Evolutionary conservation across 1,284 basidiomycete genomes (phyloP).

Genomic region (Peniophora sp.): DNA sequence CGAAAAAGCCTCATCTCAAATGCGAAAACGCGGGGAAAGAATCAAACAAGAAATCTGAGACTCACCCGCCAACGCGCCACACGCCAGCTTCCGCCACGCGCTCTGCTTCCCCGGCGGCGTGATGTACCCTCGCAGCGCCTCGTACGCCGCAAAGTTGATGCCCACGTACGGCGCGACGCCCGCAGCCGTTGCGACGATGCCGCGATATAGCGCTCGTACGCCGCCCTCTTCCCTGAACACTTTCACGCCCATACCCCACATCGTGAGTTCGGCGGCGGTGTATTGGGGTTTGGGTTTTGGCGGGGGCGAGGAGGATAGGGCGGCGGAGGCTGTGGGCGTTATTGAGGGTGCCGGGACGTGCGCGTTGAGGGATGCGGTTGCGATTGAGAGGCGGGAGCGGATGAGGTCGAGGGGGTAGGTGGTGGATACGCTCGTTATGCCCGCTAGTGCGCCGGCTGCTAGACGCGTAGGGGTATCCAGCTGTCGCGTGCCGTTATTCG

Average conservation of each 20-base stretch:
- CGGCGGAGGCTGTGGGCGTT: slow-evolving; percentile 13
- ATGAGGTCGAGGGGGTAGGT: slow-evolving; percentile 95
- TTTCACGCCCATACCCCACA: slow-evolving; percentile 84
- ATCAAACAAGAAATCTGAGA: slow-evolving; percentile 3
- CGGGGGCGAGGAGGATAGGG: slow-evolving; percentile 19
- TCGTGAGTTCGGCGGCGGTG: slow-evolving; percentile 59
- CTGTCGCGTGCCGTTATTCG: slow-evolving; percentile 54
- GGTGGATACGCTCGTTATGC: slow-evolving; percentile 83
- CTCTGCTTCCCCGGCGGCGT: slow-evolving; percentile 71
- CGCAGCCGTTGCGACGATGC: slow-evolving; percentile 79
- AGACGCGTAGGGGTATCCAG: slow-evolving; percentile 82
- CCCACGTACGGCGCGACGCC: slow-evolving; percentile 92
- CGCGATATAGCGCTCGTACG: slow-evolving; percentile 79
- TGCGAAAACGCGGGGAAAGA: not conserved
- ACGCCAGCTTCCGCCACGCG: slow-evolving; percentile 56
- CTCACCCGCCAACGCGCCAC: slow-evolving; percentile 72
- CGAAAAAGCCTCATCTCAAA: not conserved
- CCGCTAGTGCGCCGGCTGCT: slow-evolving; percentile 80
- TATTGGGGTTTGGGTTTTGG: slow-evolving; percentile 45
- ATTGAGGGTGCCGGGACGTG: slow-evolving; percentile 15
- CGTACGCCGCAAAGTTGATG: slow-evolving; percentile 79
- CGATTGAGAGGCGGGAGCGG: slow-evolving; percentile 87
- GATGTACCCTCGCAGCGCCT: slow-evolving; percentile 60
- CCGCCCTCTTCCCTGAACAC: slow-evolving; percentile 91
- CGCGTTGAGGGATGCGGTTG: slow-evolving; percentile 65